Evolutionary conservation across 768 basidiomycete genomes (phyloP).

Genomic region (Leucocoprinus sp.): DNA sequence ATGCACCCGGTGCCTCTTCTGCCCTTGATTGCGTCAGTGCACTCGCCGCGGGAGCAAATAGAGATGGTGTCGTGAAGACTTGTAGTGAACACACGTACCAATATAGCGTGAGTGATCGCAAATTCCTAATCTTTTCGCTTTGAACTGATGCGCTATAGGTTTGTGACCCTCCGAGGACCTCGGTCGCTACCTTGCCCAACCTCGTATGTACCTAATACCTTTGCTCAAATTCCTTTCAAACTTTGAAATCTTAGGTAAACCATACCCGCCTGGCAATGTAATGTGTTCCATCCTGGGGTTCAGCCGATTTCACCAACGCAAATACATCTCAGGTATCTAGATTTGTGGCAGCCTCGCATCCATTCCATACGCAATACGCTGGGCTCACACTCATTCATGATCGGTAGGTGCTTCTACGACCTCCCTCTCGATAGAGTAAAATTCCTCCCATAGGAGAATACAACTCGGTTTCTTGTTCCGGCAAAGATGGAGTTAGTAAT

Average conservation of each 20-base stretch:
- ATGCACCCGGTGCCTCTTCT: conserved; percentile 32
- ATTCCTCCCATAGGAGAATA: conserved; percentile 36
- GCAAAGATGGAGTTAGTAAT: conserved; percentile 40
- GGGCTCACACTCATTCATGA: conserved; percentile 39
- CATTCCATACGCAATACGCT: conserved; percentile 36
- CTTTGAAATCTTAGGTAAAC: conserved; percentile 32
- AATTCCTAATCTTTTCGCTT: background rate
- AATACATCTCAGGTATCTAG: conserved; percentile 34
- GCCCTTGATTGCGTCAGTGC: conserved; percentile 42
- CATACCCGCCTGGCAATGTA: conserved; percentile 43
- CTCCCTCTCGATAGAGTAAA: background rate
- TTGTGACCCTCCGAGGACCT: conserved; percentile 33
- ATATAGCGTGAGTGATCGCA: conserved; percentile 32
- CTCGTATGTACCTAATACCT: conserved; percentile 23
- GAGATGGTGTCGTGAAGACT: conserved; percentile 30
- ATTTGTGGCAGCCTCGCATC: conserved; percentile 48
- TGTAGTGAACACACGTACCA: conserved; percentile 52
- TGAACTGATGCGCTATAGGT: conserved; percentile 18
- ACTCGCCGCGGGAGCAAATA: conserved; percentile 37
- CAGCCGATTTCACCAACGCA: background rate
- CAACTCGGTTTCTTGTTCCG: conserved; percentile 48
- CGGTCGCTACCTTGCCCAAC: conserved; percentile 41
- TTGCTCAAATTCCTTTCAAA: background rate
- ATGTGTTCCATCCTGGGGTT: background rate
- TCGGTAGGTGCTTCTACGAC: conserved; percentile 25